These are phyloP conservation scores for Mucor plumbeus DNA, from an alignment of 371 early-diverging fungal species.

Conservation along the genomic window DNA sequence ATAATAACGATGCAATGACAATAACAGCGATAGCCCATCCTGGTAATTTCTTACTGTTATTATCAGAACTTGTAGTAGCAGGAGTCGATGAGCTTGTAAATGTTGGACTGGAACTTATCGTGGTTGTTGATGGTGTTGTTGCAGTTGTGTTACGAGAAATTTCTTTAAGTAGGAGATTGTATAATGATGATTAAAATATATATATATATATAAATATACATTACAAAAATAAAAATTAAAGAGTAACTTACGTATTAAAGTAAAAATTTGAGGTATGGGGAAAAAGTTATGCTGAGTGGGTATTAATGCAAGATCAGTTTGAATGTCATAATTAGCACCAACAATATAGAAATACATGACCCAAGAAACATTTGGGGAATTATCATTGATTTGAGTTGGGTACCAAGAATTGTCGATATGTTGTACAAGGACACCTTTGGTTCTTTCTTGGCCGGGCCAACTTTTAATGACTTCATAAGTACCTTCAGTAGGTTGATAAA, in stretches of 20 bases:
- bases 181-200: conserved; percentile 4
- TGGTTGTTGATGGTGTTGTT: conserved; percentile 7
- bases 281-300: conserved; percentile 33
- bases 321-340: conserved; percentile 30
- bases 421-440: conserved; percentile 35
- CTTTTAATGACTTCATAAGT: conserved; percentile 28
- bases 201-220: conserved; percentile 12
- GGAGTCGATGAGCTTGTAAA: background rate
- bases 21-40: conserved; percentile 55
- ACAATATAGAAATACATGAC: conserved; percentile 37
- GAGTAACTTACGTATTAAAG: conserved; percentile 37
- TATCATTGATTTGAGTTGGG: conserved; percentile 27
- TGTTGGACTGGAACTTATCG: background rate
- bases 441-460: conserved; percentile 29
- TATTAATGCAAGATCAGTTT: conserved; percentile 36
- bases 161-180: conserved; percentile 30
- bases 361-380: conserved; percentile 34
- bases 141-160: conserved; percentile 35
- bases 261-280: conserved; percentile 38
- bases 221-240: background rate
- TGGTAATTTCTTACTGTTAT: conserved; percentile 13
- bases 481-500: conserved; percentile 22
- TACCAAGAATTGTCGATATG: conserved; percentile 45
- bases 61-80: background rate
- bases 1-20: conserved; percentile 34